Evolutionary conservation across 495 filamentous ascomycete species (phyloP), one percentile per base, ranked within the genome.

Genomic region (Aspergillus saccharolyticus): DNA sequence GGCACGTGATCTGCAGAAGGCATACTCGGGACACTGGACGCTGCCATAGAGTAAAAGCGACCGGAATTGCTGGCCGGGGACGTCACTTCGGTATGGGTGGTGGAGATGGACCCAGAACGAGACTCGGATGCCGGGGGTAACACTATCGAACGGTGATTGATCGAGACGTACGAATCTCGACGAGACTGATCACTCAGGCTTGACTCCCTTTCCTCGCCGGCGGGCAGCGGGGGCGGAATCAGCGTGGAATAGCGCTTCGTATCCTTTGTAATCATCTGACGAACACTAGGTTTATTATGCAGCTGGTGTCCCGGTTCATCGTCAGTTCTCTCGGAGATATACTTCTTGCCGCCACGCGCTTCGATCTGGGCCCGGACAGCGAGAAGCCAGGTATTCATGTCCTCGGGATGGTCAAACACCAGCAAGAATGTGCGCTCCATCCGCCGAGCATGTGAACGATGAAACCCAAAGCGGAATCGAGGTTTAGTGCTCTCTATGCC

Each of bases 351-450:
- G 15, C 87, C 88, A 7, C 87, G 73, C 7, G 74, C 75, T 66
- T 89, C 85, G 42, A 91, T 89, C 63, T 85, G 83, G 28, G 79
- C 79, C 53, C 88, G 76, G 22, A 91, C 72, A 0, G 80, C 79
- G 3, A 81, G 72, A 22, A 82, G 65, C 94, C 94, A 98, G 22
- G 76, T 73, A 57, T 92, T 90, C 90, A 97, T 91, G 7, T 89
- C 85, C 54, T 90, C 87, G 19, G 91, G 85, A 59, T 79, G 86
- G 51, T 89, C 82, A 52, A 96, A 85, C 0, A 98, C 85, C 56
- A 98, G 74, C 43, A 98, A 74, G 55, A 96, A 83, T 43, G 78
- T 85, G 43, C 83, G 82, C 0, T 85, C 79, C 17, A 88, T 76
- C 19, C 78, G 80, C 58, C 81, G 84, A 54, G 86, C 75, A 28